Evolutionary conservation across 495 filamentous ascomycete genomes (phyloP), one percentile per base, ranked within the genome.

Genomic region (Hypomontagnella submonticulosa): DNA sequence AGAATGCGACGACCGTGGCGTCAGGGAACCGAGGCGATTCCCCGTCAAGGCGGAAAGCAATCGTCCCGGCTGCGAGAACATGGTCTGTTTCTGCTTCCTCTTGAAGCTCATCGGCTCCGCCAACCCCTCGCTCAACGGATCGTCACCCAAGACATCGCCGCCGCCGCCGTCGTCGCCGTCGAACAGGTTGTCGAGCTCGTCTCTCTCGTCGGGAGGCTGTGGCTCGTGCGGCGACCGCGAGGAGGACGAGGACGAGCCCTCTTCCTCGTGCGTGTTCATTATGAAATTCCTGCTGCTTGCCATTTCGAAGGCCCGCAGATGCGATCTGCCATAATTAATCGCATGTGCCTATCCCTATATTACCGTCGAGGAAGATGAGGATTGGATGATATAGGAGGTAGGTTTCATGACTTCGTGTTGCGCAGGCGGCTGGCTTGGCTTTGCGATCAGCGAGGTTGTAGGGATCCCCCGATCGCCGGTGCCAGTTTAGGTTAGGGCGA

Each of bases 101-200:
- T 96, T 95, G 80, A 97, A 97, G 13, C 89, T 87, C 50, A 92
- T 82, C 2, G 90, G 90, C 59, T 70, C 81, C 4, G 72, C 73
- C 71, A 46, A 80, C 68, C 83, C 77, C 52, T 80, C 80, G 44
- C 74, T 72, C 12, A 87, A 75, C 38, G 84, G 79, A 73, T 87
- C 85, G 47, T 83, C 79, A 32, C 72, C 70, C 8, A 81, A 69
- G 3, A 81, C 19, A 12, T 70, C 58, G 49, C 71, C 70, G 55
- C 79, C 75, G 32, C 75, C 57, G 59, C 71, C 70, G 55, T 80
- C 75, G 32, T 76, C 57, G 59, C 71, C 69, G 57, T 76, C 77
- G 62, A 76, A 77, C 19, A 81, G 69, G 27, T 81, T 70, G 61
- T 83, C 79, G 49, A 79, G 68, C 44, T 83, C 79, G 74, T 81